Base-by-base conservation (phyloP, 2,329 filamentous ascomycete species). In the Endothia cerciana region DNA sequence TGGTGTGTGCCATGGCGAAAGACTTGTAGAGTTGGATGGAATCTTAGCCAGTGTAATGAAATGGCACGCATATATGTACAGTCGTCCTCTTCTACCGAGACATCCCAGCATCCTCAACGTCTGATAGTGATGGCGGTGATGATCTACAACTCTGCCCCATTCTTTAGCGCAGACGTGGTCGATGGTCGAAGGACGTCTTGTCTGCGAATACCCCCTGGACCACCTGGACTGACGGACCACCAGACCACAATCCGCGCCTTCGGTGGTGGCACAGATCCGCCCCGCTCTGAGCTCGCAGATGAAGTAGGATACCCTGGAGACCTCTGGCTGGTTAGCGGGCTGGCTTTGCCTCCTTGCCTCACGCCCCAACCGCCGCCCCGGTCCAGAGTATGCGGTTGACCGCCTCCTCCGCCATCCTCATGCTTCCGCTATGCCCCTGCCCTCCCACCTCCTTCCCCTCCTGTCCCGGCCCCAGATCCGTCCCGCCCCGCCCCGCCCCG, bases 401-500 rank as follows among this genome's bases (percentile, higher is more conserved):
- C 41, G 7, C 41, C 41, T 43, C 41, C 41, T 43, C 41, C 19
- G 5, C 41, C 2, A 4, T 43, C 41, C 41, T 43, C 41, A 1
- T 15, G 4, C 13, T 15, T 5, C 41, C n/a, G n/a, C n/a, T n/a
- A n/a, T n/a, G 13, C 8, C 5, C 17, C 30, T 11, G 0, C 3
- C 11, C 40, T 38, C 30, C 36, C 63, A 62, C 69, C 56, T 40
- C 38, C 36, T 19, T 30, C 62, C 62, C 69, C 55, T 22, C 28
- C 33, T 51, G 10, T 25, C 47, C 67, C 60, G n/a, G n/a, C n/a
- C n/a, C n/a, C n/a, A n/a, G n/a, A n/a, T n/a, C n/a, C n/a, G n/a
- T n/a, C n/a, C n/a, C n/a, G n/a, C n/a, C n/a, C n/a, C n/a, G n/a
- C 70, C 71, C 67, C 69, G 70, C 74, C 69, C 69, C 68, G 71